These are phyloP conservation scores for Amanita inopinata DNA, from an alignment of 768 basidiomycete genomes.

Conservation along the genomic window DNA sequence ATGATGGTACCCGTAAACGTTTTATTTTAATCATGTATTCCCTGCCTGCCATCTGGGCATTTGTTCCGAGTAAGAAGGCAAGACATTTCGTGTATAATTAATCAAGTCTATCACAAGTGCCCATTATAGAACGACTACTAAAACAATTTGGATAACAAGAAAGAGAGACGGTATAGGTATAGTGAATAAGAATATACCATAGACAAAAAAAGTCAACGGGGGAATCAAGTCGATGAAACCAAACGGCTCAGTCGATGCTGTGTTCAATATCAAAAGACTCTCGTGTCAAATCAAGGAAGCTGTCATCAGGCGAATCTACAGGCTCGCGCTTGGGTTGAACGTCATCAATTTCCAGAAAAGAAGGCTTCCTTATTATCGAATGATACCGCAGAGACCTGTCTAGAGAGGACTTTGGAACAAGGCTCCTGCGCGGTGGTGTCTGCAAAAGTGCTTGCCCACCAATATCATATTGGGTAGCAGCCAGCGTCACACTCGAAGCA, in stretches of 20 bases:
- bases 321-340: conserved; percentile 14
- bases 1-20: not conserved
- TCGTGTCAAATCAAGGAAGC: conserved; percentile 43
- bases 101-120: conserved; percentile 4
- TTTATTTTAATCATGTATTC: conserved; percentile 2
- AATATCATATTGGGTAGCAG: not conserved
- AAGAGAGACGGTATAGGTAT: not conserved
- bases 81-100: not conserved
- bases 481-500: too few species aligned
- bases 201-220: conserved; percentile 12
- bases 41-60: not conserved
- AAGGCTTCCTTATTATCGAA: conserved; percentile 57
- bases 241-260: conserved; percentile 8
- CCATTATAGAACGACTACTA: conserved; percentile 6
- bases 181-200: conserved; percentile 2
- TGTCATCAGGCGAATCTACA: conserved; percentile 21
- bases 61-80: not conserved
- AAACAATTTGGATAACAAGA: conserved; percentile 3
- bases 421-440: conserved; percentile 15
- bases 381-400: conserved; percentile 36
- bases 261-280: conserved; percentile 38
- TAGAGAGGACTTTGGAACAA: conserved; percentile 23
- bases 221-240: conserved; percentile 9
- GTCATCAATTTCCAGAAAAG: conserved; percentile 63
- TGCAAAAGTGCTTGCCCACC: not conserved